Percentiles rank a stretch among this genome's conserved stretches.
Evolutionary conservation across 495 filamentous ascomycete species (phyloP).

Genomic region (Platismatia glauca): DNA sequence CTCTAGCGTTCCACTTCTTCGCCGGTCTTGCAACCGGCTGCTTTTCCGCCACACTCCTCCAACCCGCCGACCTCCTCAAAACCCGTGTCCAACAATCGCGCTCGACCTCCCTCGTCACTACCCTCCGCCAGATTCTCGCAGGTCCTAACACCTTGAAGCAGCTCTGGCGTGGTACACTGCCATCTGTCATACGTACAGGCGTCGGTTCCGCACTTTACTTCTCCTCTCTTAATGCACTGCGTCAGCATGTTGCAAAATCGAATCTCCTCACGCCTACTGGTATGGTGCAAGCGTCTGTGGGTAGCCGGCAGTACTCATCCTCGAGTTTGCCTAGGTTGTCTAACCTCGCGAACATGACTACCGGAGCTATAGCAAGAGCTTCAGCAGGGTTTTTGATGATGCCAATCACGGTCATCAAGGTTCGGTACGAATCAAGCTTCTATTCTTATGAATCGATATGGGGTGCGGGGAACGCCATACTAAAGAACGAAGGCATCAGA

Average conservation of each 20-base stretch:
- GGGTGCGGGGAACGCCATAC: slow-evolving; percentile 65
- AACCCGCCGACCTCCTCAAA: slow-evolving; percentile 95
- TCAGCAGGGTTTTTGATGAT: slow-evolving; percentile 85
- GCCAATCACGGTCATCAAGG: slow-evolving; percentile 95
- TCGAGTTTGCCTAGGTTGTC: slow-evolving; percentile 77
- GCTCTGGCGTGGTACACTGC: slow-evolving; percentile 93
- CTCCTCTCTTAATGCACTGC: slow-evolving; percentile 73
- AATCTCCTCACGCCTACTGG: slow-evolving; percentile 30
- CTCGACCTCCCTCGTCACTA: slow-evolving; percentile 54
- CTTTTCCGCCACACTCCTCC: slow-evolving; percentile 77
- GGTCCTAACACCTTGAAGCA: slow-evolving; percentile 54
- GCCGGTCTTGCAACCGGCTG: slow-evolving; percentile 72
- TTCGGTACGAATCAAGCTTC: slow-evolving; percentile 79
- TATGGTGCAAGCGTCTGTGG: slow-evolving; percentile 10
- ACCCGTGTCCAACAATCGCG: slow-evolving; percentile 79
- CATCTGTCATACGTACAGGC: slow-evolving; percentile 84
- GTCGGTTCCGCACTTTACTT: slow-evolving; percentile 93
- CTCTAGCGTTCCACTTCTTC: slow-evolving; percentile 64
- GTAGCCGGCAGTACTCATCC: slow-evolving; percentile 24
- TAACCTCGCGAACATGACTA: slow-evolving; percentile 73
- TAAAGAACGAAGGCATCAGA: slow-evolving; percentile 59
- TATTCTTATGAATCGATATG: slow-evolving; percentile 77
- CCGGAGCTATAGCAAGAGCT: slow-evolving; percentile 75
- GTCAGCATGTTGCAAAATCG: slow-evolving; percentile 54
- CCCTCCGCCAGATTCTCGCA: slow-evolving; percentile 58